These are phyloP conservation scores for Paecilomyces niveus DNA, from an alignment of 2,329 filamentous ascomycete genomes.

Conservation along the genomic window DNA sequence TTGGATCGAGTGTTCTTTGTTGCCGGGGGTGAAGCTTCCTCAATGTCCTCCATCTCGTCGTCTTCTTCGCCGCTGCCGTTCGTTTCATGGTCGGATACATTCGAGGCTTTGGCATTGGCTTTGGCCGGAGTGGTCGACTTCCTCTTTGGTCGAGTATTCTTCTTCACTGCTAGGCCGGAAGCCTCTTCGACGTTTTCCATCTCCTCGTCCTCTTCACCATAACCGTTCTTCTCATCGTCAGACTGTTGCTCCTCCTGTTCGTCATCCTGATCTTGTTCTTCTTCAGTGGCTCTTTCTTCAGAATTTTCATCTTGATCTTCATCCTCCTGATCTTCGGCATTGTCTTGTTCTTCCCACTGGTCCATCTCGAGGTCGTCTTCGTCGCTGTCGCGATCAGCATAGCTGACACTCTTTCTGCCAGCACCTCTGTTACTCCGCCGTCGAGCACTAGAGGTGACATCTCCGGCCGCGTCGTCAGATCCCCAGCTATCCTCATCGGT, in stretches of 20 bases:
- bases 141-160: background rate
- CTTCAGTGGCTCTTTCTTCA: constrained; percentile 17
- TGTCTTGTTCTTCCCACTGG: constrained; percentile 22
- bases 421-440: constrained; percentile 34
- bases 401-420: constrained; percentile 30
- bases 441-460: constrained; percentile 22
- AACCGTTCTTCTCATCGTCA: constrained; percentile 1
- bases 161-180: background rate
- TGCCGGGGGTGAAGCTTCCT: background rate
- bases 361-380: constrained; percentile 39
- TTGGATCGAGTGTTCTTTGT: background rate
- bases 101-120: background rate
- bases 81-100: background rate
- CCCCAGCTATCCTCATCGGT: constrained; percentile 32
- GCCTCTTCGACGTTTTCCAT: constrained; percentile 4
- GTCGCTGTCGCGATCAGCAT: constrained; percentile 38
- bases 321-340: constrained; percentile 26
- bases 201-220: constrained; percentile 5
- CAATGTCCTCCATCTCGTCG: background rate
- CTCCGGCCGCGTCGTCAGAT: constrained; percentile 33
- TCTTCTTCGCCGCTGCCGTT: background rate
- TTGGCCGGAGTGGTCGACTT: background rate
- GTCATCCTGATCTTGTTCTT: constrained; percentile 27
- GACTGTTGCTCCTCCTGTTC: constrained; percentile 2
- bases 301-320: constrained; percentile 29